Evolutionary conservation across 495 filamentous ascomycete species (phyloP).

Genomic region (Symbiotaphrina buchneri): DNA sequence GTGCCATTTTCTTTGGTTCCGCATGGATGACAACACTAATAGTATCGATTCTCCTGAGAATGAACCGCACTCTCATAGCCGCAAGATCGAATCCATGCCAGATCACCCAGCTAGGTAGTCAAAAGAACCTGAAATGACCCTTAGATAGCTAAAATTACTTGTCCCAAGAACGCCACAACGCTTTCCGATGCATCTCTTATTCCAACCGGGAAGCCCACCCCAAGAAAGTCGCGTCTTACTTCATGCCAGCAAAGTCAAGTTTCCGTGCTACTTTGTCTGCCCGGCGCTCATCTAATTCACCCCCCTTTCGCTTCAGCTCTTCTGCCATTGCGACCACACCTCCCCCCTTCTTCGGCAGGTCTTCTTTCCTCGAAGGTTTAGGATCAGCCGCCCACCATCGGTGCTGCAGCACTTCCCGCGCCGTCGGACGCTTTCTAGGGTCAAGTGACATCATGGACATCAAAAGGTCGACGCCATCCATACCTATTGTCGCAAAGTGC

Average conservation of each 20-base stretch:
- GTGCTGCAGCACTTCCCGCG: conserved; percentile 55
- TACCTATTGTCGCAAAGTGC: conserved; percentile 54
- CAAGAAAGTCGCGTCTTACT: conserved; percentile 19
- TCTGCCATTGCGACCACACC: conserved; percentile 49
- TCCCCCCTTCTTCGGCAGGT: conserved; percentile 48
- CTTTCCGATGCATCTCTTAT: no score
- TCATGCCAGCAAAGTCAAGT: conserved; percentile 53
- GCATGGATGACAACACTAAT: no score
- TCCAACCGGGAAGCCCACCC: no score
- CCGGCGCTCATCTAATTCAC: conserved; percentile 40
- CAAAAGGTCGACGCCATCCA: conserved; percentile 66
- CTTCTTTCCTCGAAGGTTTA: conserved; percentile 58
- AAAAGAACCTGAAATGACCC: no score
- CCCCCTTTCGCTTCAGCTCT: conserved; percentile 63
- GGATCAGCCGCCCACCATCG: conserved; percentile 74
- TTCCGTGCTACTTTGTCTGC: conserved; percentile 62
- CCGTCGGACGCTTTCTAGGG: conserved; percentile 59
- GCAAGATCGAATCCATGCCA: no score
- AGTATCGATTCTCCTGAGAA: no score
- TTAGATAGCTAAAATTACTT: no score
- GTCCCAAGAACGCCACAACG: no score
- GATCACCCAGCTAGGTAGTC: no score
- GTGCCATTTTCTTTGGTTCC: no score
- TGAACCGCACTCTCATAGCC: no score
- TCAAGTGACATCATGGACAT: conserved; percentile 72